Evolutionary conservation across 345 rosid genomes (phyloP).

Genomic region (Iberis pinnata): DNA sequence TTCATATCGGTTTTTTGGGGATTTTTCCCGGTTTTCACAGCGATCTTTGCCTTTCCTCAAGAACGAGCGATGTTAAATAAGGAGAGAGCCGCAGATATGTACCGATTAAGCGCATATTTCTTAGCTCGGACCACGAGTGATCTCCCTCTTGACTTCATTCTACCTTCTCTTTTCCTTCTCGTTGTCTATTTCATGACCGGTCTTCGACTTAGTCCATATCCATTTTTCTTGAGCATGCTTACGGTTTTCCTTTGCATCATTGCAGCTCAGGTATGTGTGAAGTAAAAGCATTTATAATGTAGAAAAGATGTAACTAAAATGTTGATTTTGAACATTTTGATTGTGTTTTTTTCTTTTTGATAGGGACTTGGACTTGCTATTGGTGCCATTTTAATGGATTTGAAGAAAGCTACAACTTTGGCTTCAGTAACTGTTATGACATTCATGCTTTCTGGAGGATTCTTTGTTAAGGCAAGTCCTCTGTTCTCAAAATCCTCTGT

Average conservation of each 20-base stretch:
- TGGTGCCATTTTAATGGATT: conserved; percentile 81
- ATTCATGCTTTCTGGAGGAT: too few species aligned
- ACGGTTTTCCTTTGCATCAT: conserved; percentile 77
- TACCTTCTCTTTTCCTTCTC: conserved; percentile 76
- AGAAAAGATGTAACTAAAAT: background rate
- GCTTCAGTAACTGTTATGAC: conserved; percentile 98
- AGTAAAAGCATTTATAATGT: too few species aligned
- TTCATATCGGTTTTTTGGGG: conserved; percentile 99
- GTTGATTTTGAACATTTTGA: conserved; percentile 6
- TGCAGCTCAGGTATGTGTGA: conserved; percentile 78
- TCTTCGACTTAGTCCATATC: conserved; percentile 50
- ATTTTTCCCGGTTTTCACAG: conserved; percentile 94
- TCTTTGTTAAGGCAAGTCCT: background rate
- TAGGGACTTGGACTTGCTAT: conserved; percentile 98
- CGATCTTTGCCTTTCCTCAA: conserved; percentile 98
- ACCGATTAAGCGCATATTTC: conserved; percentile 85
- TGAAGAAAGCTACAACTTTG: conserved; percentile 84
- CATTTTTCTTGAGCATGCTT: conserved; percentile 75
- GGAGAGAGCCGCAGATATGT: conserved; percentile 97
- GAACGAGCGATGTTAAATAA: conserved; percentile 86
- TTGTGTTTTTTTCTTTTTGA: too few species aligned
- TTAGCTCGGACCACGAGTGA: conserved; percentile 92
- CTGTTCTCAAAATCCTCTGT: too few species aligned
- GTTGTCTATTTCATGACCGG: conserved; percentile 98
- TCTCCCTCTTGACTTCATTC: conserved; percentile 81